Conservation (phyloP, 495 filamentous ascomycete species). For the Aspergillus mulundensis region DNA sequence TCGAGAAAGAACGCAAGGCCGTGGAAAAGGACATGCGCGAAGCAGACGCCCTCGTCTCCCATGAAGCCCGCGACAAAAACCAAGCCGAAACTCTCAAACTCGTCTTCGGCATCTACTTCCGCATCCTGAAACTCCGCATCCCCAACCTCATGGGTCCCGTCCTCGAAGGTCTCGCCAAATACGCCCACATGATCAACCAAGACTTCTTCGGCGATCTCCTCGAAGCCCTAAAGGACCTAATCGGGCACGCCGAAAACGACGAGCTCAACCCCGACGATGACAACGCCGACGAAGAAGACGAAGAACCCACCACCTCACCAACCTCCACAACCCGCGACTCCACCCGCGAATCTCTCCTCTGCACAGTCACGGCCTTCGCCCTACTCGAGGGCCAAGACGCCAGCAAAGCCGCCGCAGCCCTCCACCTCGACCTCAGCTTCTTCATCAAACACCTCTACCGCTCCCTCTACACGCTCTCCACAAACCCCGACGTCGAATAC, state of each 20-base stretch:
- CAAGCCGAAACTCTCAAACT: constrained; percentile 93
- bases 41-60: constrained; percentile 83
- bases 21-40: constrained; percentile 91
- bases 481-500: constrained; percentile 82
- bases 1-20: constrained; percentile 74
- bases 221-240: constrained; percentile 88
- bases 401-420: constrained; percentile 55
- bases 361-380: constrained; percentile 91
- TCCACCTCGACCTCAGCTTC: constrained; percentile 88
- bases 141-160: constrained; percentile 88
- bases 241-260: constrained; percentile 58
- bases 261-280: constrained; percentile 34
- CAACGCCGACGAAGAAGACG: constrained; percentile 26
- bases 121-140: constrained; percentile 75
- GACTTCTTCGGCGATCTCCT: constrained; percentile 97
- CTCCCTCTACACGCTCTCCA: constrained; percentile 67
- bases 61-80: constrained; percentile 87
- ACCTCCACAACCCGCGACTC: constrained; percentile 51
- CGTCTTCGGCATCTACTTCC: constrained; percentile 92
- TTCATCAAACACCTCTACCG: constrained; percentile 92
- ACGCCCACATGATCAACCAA: constrained; percentile 94
- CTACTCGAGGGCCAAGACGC: constrained; percentile 85
- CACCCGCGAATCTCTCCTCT: constrained; percentile 84
- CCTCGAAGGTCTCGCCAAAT: constrained; percentile 84
- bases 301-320: constrained; percentile 37